Base-by-base conservation (phyloP, 176 grass and related monocot genomes). In the Coix lacrymajobi region DNA sequence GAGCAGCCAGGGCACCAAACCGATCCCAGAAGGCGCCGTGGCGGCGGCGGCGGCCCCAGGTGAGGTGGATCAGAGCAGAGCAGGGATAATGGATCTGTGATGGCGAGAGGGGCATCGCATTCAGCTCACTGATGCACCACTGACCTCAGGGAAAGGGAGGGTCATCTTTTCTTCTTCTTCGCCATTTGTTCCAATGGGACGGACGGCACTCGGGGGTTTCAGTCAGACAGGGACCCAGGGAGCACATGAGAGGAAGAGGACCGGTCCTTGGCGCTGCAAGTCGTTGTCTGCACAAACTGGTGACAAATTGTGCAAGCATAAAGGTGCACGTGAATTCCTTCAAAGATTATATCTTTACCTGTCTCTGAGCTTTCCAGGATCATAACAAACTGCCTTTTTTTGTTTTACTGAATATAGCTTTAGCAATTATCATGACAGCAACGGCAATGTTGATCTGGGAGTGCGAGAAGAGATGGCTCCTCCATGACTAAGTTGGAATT, bases 201-300 rank as follows among this genome's bases (percentile, higher is more conserved):
- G 45, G 7, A 68, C 58, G 66, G 7, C 75, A 58, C 74, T 74
- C 57, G 14, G 54, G 67, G 62, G 49, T 70, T 80, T 83, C 83
- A 77, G 38, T 60, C 80, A 46, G 90, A 89, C 58, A 62, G 84
- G 80, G 84, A 84, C 87, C 64, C 82, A 69, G 74, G 41, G 39
- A 60, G 76, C 83, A 86, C 83, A 89, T 80, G 75, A 26, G 56
- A 60, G 56, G 56, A 26, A 28, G 22, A 25, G 9, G 54, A 49
- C 65, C 19, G 45, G 62, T 72, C 81, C 57, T 8, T 33, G 51
- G 62, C 69, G 83, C 28, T 69, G 66, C 61, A 64, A 24, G 79
- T 87, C 89, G 38, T 38, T 77, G 49, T 80, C 88, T 74, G 12
- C 66, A 75, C 43, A 12, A 66, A 81, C 8, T 72, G 44, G 73